Base-by-base conservation (phyloP, 495 filamentous ascomycete species). In the Chaetomium tenue region DNA sequence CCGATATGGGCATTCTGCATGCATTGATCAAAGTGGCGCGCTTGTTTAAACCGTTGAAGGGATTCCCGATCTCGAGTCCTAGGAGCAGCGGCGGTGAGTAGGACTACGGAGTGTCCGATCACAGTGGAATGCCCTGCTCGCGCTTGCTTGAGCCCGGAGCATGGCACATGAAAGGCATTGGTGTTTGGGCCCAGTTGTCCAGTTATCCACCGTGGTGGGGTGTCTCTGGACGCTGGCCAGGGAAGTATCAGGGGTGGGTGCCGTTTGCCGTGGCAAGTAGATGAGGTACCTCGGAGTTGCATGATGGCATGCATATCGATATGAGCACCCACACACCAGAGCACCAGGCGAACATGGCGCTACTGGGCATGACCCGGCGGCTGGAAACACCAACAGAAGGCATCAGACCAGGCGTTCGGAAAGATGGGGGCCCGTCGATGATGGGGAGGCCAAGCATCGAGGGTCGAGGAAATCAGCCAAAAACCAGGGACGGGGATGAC, bases 1-100 rank as follows among this genome's bases (percentile, higher is more conserved):
- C 68, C 68, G 68, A 61, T n/a, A 61, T 44, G 61, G 47, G 30
- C 46, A 28, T 42, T 13, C 16, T 52, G 61, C 61, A 54, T 44
- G 60, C 39, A 44, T 20, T 56, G 13, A 13, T 28, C 12, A 26
- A n/a, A 52, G 61, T 58, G 61, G 44, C 44, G 53, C 44, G 54
- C 26, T 39, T 28, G 39, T 3, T 28, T 23, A 18, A 39, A 60
- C 15, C 28, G 58, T 28, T n/a, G 8, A 20, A 9, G n/a, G 11
- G 16, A 6, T 42, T 2, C 18, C 18, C 56, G 11, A 44, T 12
- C 15, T 28, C 13, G 16, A 60, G 26, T 0, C 25, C 23, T 22
- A 7, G 1, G 44, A 48, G 16, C 40, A 2, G 58, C 26, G 28
- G n/a, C 11, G 8, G 33, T 11, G 46, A 50, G 44, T 15, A 60